Evolutionary conservation across 495 filamentous ascomycete species (phyloP).

Genomic region (Pseudevernia furfuracea): DNA sequence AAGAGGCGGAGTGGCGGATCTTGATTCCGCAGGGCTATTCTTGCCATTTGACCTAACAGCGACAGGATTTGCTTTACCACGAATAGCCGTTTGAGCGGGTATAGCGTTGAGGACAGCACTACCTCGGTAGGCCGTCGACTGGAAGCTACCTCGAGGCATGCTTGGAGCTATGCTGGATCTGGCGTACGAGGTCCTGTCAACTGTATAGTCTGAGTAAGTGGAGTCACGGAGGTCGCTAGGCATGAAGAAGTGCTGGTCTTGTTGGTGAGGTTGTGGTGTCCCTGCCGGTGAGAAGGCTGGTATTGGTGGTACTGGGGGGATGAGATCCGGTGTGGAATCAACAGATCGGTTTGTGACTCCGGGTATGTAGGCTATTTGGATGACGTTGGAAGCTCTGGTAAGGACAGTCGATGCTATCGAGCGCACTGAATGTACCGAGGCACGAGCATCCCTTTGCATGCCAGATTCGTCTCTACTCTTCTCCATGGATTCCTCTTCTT

Average conservation of each 20-base stretch:
- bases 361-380: slow-evolving; percentile 98
- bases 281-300: slow-evolving; percentile 52
- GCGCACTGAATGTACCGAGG: slow-evolving; percentile 77
- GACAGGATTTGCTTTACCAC: slow-evolving; percentile 82
- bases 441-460: slow-evolving; percentile 55
- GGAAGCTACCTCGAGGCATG: slow-evolving; percentile 68
- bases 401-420: slow-evolving; percentile 94
- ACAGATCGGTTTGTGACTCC: slow-evolving; percentile 91
- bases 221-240: slow-evolving; percentile 88
- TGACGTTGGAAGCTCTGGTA: slow-evolving; percentile 94
- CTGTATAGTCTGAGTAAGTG: slow-evolving; percentile 63
- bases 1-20: slow-evolving; percentile 23
- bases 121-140: slow-evolving; percentile 86
- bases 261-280: slow-evolving; percentile 47
- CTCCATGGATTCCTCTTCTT: slow-evolving; percentile 41
- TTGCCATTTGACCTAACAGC: slow-evolving; percentile 59
- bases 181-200: slow-evolving; percentile 58
- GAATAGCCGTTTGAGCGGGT: slow-evolving; percentile 75
- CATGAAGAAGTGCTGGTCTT: slow-evolving; percentile 87
- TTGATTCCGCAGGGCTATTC: slow-evolving; percentile 29
- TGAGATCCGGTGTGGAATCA: slow-evolving; percentile 68
- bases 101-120: slow-evolving; percentile 72
- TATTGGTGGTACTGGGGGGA: slow-evolving; percentile 88
- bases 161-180: slow-evolving; percentile 50
- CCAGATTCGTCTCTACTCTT: slow-evolving; percentile 48